Conservation (phyloP, 257 asterid species). For the Cinchona pubescens region DNA sequence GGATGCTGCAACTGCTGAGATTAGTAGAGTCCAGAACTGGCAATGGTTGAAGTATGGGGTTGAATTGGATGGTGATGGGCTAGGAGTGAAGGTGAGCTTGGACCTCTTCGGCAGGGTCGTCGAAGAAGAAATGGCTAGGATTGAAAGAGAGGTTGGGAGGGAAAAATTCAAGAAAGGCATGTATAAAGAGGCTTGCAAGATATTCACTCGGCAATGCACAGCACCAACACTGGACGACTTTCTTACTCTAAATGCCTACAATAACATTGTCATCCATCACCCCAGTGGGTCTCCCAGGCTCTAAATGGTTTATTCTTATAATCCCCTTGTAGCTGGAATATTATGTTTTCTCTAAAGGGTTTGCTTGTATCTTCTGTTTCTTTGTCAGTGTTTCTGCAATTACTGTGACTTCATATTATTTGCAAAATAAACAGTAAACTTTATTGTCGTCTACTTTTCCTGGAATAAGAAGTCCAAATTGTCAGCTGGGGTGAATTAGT, state of each 20-base stretch:
- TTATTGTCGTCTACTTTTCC: not conserved
- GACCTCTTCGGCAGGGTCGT: conserved; percentile 83
- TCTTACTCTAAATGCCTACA: conserved; percentile 79
- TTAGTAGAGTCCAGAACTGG: conserved; percentile 96
- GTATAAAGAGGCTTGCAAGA: conserved; percentile 78
- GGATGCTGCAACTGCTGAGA: conserved; percentile 97
- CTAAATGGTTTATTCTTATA: conserved; percentile 25
- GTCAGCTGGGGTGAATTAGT: not conserved
- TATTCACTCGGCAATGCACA: conserved; percentile 74
- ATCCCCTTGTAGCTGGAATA: not conserved
- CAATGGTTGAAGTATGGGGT: conserved; percentile 82
- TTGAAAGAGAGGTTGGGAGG: conserved; percentile 70
- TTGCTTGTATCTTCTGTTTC: not conserved
- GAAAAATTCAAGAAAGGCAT: conserved; percentile 68
- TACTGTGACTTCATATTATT: conserved; percentile 4
- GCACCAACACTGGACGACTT: conserved; percentile 70
- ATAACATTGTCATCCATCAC: conserved; percentile 58
- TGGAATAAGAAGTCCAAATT: not conserved
- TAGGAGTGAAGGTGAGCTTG: conserved; percentile 61
- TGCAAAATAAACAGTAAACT: no score
- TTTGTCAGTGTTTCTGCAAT: conserved; percentile 8
- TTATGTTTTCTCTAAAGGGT: not conserved
- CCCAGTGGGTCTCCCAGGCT: conserved; percentile 57
- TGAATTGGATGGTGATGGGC: conserved; percentile 81
- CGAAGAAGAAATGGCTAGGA: conserved; percentile 92